Base-by-base conservation (phyloP, 495 filamentous ascomycete species). In the Cercophora samala region DNA sequence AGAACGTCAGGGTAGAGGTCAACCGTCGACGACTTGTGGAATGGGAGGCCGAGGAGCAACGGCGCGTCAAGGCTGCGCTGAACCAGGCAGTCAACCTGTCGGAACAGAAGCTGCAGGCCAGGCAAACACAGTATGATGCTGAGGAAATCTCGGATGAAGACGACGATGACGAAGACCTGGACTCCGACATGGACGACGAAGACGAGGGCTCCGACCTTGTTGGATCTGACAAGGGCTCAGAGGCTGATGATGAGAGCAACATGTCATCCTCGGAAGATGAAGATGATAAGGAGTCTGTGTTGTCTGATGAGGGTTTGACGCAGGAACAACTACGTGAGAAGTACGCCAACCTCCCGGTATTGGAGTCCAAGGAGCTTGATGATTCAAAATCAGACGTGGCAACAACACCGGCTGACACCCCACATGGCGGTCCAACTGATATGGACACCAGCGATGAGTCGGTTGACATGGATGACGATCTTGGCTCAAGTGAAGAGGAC, bases 21-120 rank as follows among this genome's bases (percentile, higher is more conserved):
- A 91, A 96, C 71, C 84, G 87, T 60, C 80, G 81, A 46, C 87
- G 92, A 4, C 69, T 93, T 37, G 84, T 86, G 58, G 87, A 87
- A 53, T 96, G 91, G 92, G 90, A 96, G 73, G 91, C 90, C 60
- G 89, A 95, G 74, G 89, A 95, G 73, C 90, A 94, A 73, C 87
- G 85, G 22, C 83, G 89, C 68, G 90, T 93, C 64, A 92, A 93
- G 72, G 87, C 91, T 70, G 90, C 90, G 8, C 79, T 97, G 65
- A 91, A 96, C 68, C 86, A 92, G 73, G 91, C 91, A 22, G 88
- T 97, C 59, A 92, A 91, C 69, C 83, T 91, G 56, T 87, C 86
- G 1, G 85, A 84, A 58, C 81, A 83, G 61, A 84, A 87, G 67
- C 73, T 88, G 32, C 83, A 85, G 59, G 81, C 84, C 18, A 78